Conservation (phyloP, 495 filamentous ascomycete species). For the Hypomontagnella submonticulosa region DNA sequence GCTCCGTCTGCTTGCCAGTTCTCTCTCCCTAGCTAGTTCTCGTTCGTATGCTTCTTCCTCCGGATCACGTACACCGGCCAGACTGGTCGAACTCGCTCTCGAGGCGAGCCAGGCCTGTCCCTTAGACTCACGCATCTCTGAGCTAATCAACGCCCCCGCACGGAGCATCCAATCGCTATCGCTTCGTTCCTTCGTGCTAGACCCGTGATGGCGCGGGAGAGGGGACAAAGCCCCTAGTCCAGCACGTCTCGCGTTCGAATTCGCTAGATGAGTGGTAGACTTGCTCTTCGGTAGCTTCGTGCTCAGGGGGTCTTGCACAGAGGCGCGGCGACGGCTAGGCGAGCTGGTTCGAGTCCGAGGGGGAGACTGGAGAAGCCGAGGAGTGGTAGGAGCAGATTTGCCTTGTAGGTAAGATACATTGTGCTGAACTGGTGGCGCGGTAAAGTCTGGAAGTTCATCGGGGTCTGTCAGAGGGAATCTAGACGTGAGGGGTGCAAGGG, state of each 20-base stretch:
- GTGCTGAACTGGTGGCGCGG: slow-evolving; percentile 40
- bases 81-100: slow-evolving; percentile 75
- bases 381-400: slow-evolving; percentile 67
- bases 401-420: slow-evolving; percentile 63
- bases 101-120: slow-evolving; percentile 82
- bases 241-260: slow-evolving; percentile 32
- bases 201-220: slow-evolving; percentile 37
- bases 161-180: slow-evolving; percentile 81
- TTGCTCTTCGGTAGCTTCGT: slow-evolving; percentile 55
- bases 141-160: slow-evolving; percentile 75
- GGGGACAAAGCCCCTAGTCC: slow-evolving; percentile 35
- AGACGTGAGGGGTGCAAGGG: slow-evolving; percentile 73
- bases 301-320: slow-evolving; percentile 45
- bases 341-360: slow-evolving; percentile 54
- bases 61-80: slow-evolving; percentile 63
- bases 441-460: slow-evolving; percentile 54
- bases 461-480: slow-evolving; percentile 69
- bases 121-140: slow-evolving; percentile 77
- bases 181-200: slow-evolving; percentile 42
- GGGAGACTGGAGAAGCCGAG: slow-evolving; percentile 65
- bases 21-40: slow-evolving; percentile 54
- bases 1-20: slow-evolving; percentile 48
- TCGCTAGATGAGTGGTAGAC: slow-evolving; percentile 57
- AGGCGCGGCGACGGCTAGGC: slow-evolving; percentile 49
- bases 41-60: slow-evolving; percentile 59